Conservation (phyloP, 2,329 filamentous ascomycete species). For the Periconia digitata region DNA sequence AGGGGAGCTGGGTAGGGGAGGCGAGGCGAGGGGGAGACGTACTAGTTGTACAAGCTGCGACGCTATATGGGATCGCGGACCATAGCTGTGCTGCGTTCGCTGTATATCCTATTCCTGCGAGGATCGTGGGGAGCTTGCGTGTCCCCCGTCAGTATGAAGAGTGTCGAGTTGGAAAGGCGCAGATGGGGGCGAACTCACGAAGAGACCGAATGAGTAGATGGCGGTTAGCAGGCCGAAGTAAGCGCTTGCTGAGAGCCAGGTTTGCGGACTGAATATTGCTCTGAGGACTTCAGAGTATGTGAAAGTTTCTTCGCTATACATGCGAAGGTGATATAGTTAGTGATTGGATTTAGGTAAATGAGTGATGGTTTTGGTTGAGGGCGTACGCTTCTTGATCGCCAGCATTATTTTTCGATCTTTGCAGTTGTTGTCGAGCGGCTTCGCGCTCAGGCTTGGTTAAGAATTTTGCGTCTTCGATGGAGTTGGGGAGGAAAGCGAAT, state of each 20-base stretch:
- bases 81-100: slow-evolving; percentile 62
- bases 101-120: slow-evolving; percentile 57
- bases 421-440: slow-evolving; percentile 51
- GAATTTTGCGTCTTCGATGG: slow-evolving; percentile 56
- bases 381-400: background rate
- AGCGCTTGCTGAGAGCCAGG: slow-evolving; percentile 64
- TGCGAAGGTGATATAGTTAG: slow-evolving; percentile 34
- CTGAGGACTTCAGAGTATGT: slow-evolving; percentile 63
- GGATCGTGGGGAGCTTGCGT: slow-evolving; percentile 60
- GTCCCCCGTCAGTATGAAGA: no score
- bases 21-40: no score
- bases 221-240: slow-evolving; percentile 64
- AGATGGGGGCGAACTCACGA: slow-evolving; percentile 31
- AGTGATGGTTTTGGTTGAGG: slow-evolving; percentile 12
- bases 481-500: slow-evolving; percentile 60
- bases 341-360: no score
- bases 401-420: background rate
- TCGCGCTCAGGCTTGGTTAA: slow-evolving; percentile 56
- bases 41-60: slow-evolving; percentile 46
- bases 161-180: no score
- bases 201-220: slow-evolving; percentile 65
- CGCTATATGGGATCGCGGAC: slow-evolving; percentile 67
- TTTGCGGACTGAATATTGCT: slow-evolving; percentile 61
- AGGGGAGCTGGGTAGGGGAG: no score
- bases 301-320: slow-evolving; percentile 51